Conservation (phyloP, 805 yeast species). For the Ogataea allantospora region DNA sequence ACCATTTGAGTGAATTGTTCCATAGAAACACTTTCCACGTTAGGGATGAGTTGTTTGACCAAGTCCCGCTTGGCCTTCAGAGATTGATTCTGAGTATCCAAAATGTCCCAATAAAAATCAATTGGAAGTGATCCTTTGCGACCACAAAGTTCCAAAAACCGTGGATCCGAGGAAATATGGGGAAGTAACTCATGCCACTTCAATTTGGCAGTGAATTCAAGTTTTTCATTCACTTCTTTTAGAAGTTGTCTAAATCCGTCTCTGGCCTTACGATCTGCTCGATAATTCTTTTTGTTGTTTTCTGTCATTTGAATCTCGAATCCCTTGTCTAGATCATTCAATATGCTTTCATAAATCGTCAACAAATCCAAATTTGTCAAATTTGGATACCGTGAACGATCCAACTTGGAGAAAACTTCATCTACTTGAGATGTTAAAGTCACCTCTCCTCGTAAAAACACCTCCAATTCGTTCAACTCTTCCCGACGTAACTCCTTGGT, state of each 20-base stretch:
- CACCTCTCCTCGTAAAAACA: slow-evolving; percentile 39
- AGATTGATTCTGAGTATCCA: slow-evolving; percentile 58
- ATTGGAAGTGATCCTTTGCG: slow-evolving; percentile 74
- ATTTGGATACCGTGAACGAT: slow-evolving; percentile 13
- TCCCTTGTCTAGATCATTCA: slow-evolving; percentile 31
- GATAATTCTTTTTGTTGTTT: slow-evolving; percentile 43
- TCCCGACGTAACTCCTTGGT: slow-evolving; percentile 36
- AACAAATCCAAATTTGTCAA: slow-evolving; percentile 62
- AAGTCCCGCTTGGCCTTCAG: slow-evolving; percentile 60
- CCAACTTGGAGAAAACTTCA: slow-evolving; percentile 10
- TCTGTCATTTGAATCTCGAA: slow-evolving; percentile 30
- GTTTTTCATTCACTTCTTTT: slow-evolving; percentile 29
- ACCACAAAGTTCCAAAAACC: slow-evolving; percentile 64
- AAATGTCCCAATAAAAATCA: slow-evolving; percentile 72
- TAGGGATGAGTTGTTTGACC: slow-evolving; percentile 48
- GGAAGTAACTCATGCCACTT: slow-evolving; percentile 59
- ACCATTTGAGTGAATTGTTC: slow-evolving; percentile 17
- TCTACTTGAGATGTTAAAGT: slow-evolving; percentile 23
- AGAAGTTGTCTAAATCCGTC: slow-evolving; percentile 53
- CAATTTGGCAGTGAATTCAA: slow-evolving; percentile 45
- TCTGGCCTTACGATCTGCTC: slow-evolving; percentile 65
- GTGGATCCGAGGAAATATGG: slow-evolving; percentile 49
- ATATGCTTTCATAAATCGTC: slow-evolving; percentile 41
- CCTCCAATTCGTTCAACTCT: slow-evolving; percentile 53
- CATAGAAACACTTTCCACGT: slow-evolving; percentile 19